Conservation (phyloP, 495 filamentous ascomycete genomes). For the Talaromyces trachyspermus region DNA sequence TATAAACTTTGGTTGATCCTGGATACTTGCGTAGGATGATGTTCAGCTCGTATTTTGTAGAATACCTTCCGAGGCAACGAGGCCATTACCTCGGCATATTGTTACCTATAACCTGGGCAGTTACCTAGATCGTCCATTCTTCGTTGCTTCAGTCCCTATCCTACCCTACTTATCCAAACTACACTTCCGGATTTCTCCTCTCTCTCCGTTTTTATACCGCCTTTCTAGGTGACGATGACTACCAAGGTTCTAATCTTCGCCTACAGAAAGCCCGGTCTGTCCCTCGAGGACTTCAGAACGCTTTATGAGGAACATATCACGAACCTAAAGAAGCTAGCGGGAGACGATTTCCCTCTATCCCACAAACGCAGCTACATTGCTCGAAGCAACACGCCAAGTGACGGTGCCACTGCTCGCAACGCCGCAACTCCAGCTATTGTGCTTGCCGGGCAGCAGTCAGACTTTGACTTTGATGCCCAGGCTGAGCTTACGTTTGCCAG, state of each 20-base stretch:
- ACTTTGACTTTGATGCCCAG: slow-evolving; percentile 32
- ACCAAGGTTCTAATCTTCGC: slow-evolving; percentile 14
- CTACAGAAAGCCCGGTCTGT: slow-evolving; percentile 18
- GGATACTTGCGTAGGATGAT: too few relatives aligned
- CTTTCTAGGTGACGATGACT: slow-evolving; percentile 13
- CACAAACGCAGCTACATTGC: slow-evolving; percentile 20
- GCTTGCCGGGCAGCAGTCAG: slow-evolving; percentile 26
- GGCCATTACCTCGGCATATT: too few relatives aligned
- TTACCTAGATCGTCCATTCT: too few relatives aligned
- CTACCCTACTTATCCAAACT: too few relatives aligned
- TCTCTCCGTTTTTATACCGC: too few relatives aligned
- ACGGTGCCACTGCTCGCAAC: slow-evolving; percentile 9
- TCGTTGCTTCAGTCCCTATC: too few relatives aligned
- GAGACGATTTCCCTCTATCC: slow-evolving; percentile 14
- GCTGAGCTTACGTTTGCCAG: slow-evolving; percentile 29
- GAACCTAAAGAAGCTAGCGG: slow-evolving; percentile 12
- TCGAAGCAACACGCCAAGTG: slow-evolving; percentile 7
- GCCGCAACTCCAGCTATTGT: slow-evolving; percentile 22
- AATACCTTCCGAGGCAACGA: too few relatives aligned
- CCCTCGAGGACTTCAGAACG: slow-evolving; percentile 17
- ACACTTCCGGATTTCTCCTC: too few relatives aligned
- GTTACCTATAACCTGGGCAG: too few relatives aligned
- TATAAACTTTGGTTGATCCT: too few relatives aligned
- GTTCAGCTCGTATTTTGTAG: too few relatives aligned
- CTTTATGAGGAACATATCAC: slow-evolving; percentile 17